Conservation (phyloP, 2,329 filamentous ascomycete species). For the Botrytis medusae region DNA sequence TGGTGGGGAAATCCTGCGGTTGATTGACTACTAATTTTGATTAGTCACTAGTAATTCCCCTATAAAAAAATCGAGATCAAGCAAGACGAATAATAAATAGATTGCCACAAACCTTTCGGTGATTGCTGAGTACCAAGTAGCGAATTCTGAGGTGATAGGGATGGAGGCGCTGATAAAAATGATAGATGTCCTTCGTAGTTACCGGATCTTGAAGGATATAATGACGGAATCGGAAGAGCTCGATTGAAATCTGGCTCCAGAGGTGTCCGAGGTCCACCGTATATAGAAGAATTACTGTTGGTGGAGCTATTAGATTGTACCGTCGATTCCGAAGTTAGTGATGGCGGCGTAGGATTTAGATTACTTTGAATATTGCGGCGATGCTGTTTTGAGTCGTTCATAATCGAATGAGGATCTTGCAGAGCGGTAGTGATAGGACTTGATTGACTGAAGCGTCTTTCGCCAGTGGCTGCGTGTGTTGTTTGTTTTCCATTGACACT, state of each 20-base stretch:
- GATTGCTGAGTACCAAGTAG: constrained; percentile 30
- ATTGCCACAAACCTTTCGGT: constrained; percentile 33
- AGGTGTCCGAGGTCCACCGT: constrained; percentile 36
- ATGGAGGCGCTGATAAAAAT: constrained; percentile 32
- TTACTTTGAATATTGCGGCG: constrained; percentile 27
- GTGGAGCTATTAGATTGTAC: constrained; percentile 34
- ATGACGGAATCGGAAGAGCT: constrained; percentile 33
- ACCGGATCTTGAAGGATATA: constrained; percentile 35
- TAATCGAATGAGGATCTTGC: constrained; percentile 27
- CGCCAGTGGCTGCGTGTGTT: constrained; percentile 25
- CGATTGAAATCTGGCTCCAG: constrained; percentile 38
- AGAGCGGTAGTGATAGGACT: constrained; percentile 7
- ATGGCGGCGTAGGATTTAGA: constrained; percentile 33
- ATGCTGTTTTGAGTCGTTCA: constrained; percentile 31
- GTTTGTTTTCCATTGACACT: constrained; percentile 25
- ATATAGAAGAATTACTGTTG: constrained; percentile 33
- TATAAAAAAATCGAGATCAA: background rate
- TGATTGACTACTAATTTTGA: constrained; percentile 24
- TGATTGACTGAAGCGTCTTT: constrained; percentile 29
- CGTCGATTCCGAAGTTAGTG: constrained; percentile 37
- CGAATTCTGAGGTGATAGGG: constrained; percentile 35
- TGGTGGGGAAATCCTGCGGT: constrained; percentile 29
- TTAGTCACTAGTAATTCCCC: constrained; percentile 18
- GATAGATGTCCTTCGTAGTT: constrained; percentile 36
- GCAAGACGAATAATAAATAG: background rate